A percentile compares a stretch with the other conserved stretches of the same genome.
Conservation (phyloP, 2,329 filamentous ascomycete species). For the Boeremia lycopersici region DNA sequence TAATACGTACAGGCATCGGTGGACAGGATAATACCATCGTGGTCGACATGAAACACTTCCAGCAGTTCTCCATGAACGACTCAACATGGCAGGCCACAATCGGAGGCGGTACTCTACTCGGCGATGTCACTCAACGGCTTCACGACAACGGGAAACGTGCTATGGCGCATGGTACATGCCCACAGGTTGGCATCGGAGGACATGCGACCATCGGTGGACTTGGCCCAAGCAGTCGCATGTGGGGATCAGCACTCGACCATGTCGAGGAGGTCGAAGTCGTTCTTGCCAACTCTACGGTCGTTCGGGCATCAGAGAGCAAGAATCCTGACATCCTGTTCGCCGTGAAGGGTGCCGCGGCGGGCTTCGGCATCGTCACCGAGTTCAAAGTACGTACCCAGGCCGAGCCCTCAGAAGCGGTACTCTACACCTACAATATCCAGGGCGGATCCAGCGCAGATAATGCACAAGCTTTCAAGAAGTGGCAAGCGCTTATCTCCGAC, state of each 20-base stretch:
- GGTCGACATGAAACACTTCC: conserved; percentile 57
- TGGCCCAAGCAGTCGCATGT: conserved; percentile 41
- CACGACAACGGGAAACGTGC: conserved; percentile 48
- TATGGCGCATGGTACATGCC: conserved; percentile 56
- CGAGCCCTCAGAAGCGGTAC: conserved; percentile 39
- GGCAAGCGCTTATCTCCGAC: conserved; percentile 44
- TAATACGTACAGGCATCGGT: conserved; percentile 46
- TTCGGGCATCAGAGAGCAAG: conserved; percentile 45
- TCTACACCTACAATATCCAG: conserved; percentile 43
- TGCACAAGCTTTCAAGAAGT: conserved; percentile 43
- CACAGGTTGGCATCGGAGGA: conserved; percentile 45
- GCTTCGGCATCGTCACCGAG: conserved; percentile 51
- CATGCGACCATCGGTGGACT: conserved; percentile 47
- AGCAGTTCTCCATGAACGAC: conserved; percentile 53
- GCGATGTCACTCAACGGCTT: conserved; percentile 45
- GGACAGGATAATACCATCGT: conserved; percentile 55
- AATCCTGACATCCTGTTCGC: conserved; percentile 52
- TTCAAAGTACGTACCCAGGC: conserved; percentile 47
- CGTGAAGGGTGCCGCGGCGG: conserved; percentile 50
- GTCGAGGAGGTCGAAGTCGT: conserved; percentile 47
- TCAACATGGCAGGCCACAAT: conserved; percentile 53
- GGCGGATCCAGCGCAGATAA: conserved; percentile 29
- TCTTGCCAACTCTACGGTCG: conserved; percentile 47
- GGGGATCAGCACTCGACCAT: conserved; percentile 44
- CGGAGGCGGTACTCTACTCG: conserved; percentile 57